These are phyloP conservation scores for Silene coronaria DNA, from an alignment of 179 eudicot genomes.

Conservation along the genomic window DNA sequence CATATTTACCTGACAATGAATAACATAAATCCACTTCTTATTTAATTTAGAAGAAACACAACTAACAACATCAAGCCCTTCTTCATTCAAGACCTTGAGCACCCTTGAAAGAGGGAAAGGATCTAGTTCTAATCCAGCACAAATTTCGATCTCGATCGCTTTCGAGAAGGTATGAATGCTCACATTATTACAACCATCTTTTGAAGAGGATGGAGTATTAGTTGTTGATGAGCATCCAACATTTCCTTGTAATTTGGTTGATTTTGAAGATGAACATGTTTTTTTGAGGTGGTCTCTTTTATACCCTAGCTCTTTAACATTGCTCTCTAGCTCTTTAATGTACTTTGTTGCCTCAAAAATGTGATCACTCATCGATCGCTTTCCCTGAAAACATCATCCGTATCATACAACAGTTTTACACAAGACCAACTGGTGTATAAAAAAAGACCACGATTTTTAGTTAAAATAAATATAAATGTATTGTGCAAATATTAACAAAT, in stretches of 20 bases:
- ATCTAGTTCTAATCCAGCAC: constrained; percentile 12
- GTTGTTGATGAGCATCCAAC: constrained; percentile 16
- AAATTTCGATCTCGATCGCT: constrained; percentile 43
- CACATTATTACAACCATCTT: constrained; percentile 23
- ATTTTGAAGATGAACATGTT: constrained; percentile 9
- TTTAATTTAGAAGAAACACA: constrained; percentile 36
- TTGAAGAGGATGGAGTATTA: neutral
- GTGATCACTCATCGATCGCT: constrained; percentile 50
- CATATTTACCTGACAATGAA: constrained; percentile 43
- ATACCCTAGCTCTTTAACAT: constrained; percentile 29
- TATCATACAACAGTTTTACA: neutral
- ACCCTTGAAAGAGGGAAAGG: constrained; percentile 36
- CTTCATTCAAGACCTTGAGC: constrained; percentile 25
- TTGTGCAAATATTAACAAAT: too few relatives aligned
- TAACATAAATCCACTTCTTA: constrained; percentile 27
- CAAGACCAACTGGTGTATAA: too few relatives aligned
- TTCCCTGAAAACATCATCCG: constrained; percentile 40
- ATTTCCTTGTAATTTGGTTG: neutral
- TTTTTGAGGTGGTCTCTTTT: constrained; percentile 41
- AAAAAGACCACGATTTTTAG: too few relatives aligned
- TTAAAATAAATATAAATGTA: too few relatives aligned
- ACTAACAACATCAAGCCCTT: constrained; percentile 36
- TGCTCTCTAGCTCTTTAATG: constrained; percentile 39
- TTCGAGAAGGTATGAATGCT: constrained; percentile 26
- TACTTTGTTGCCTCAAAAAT: constrained; percentile 46